A percentile compares a stretch with the other conserved stretches of the same genome.
Evolutionary conservation across 139 green algal genomes (phyloP).

Genomic region (Monoraphidium neglectum): DNA sequence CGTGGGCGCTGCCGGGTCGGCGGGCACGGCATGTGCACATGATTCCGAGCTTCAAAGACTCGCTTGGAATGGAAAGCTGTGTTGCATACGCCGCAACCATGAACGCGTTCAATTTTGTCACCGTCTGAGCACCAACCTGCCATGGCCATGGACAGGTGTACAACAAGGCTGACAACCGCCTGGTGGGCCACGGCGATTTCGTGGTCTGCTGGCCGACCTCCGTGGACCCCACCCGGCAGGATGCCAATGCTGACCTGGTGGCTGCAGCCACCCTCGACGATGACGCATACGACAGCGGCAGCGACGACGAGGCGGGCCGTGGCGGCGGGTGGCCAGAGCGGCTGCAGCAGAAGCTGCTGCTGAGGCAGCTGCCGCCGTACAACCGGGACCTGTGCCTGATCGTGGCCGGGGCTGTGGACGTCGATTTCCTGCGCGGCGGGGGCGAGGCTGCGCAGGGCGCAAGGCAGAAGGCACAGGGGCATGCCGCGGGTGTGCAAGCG

Average conservation of each 20-base stretch:
- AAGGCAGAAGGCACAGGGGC: too few relatives aligned
- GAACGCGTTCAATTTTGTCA: too few relatives aligned
- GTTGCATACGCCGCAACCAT: neutral
- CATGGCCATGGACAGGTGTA: conserved; percentile 18
- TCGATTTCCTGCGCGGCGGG: conserved; percentile 11
- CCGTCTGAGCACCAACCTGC: neutral
- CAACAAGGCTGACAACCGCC: too few relatives aligned
- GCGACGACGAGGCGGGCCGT: neutral
- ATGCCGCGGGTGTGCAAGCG: too few relatives aligned
- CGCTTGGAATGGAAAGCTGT: too few relatives aligned
- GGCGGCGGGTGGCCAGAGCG: neutral
- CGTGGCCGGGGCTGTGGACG: neutral
- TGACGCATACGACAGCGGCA: neutral
- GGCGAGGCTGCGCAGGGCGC: too few relatives aligned
- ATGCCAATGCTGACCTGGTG: neutral
- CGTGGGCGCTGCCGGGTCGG: too few relatives aligned
- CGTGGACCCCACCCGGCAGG: neutral
- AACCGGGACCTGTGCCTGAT: conserved; percentile 20
- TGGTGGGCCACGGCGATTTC: conserved; percentile 58
- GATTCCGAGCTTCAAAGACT: too few relatives aligned
- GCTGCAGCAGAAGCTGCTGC: neutral
- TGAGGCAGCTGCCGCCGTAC: conserved; percentile 16
- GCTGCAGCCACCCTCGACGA: neutral
- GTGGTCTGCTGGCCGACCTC: conserved; percentile 41
- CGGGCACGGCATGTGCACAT: too few relatives aligned